phyloP scores from a whole-genome alignment of 2,329 filamentous ascomycete genomes.

The Diplocarpon rosae region DNA sequence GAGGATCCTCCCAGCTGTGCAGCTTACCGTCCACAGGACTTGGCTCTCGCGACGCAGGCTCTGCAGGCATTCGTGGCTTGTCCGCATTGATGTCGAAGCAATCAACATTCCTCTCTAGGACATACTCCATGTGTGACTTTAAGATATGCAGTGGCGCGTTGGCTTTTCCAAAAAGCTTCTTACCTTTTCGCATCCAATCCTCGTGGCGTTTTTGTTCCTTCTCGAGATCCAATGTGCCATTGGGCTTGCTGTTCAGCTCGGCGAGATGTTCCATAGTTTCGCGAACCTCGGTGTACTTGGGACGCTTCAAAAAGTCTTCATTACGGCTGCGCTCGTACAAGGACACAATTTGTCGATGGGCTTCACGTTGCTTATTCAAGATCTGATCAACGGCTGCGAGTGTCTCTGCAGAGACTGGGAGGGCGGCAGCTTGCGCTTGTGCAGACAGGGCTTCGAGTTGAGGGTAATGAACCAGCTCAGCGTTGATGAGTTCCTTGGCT shows the following conservation, averaged over 20 bases:
- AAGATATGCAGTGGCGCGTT: slow-evolving; percentile 95
- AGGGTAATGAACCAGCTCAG: slow-evolving; percentile 84
- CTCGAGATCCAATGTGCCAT: slow-evolving; percentile 83
- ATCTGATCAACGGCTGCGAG: slow-evolving; percentile 79
- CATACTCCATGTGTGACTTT: slow-evolving; percentile 87
- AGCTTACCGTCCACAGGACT: slow-evolving; percentile 43
- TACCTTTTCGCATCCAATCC: slow-evolving; percentile 98
- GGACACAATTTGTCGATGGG: slow-evolving; percentile 76
- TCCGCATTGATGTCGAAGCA: slow-evolving; percentile 84
- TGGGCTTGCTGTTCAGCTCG: slow-evolving; percentile 84
- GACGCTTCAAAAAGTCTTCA: slow-evolving; percentile 64
- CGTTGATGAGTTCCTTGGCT: slow-evolving; percentile 83
- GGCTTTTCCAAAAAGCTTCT: slow-evolving; percentile 95
- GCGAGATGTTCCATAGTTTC: slow-evolving; percentile 80
- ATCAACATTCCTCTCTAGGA: slow-evolving; percentile 75
- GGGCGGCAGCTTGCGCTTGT: slow-evolving; percentile 57
- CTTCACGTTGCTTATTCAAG: slow-evolving; percentile 88
- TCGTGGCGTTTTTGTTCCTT: slow-evolving; percentile 91
- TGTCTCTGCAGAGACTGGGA: slow-evolving; percentile 77
- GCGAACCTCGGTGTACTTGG: slow-evolving; percentile 80
- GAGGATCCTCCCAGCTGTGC: slow-evolving; percentile 50
- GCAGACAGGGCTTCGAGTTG: slow-evolving; percentile 85
- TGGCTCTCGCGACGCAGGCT: slow-evolving; percentile 80
- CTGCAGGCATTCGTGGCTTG: slow-evolving; percentile 78
- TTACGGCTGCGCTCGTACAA: slow-evolving; percentile 70